Base-by-base conservation (phyloP, 164 flowering plant genomes). In the Santalum album region DNA sequence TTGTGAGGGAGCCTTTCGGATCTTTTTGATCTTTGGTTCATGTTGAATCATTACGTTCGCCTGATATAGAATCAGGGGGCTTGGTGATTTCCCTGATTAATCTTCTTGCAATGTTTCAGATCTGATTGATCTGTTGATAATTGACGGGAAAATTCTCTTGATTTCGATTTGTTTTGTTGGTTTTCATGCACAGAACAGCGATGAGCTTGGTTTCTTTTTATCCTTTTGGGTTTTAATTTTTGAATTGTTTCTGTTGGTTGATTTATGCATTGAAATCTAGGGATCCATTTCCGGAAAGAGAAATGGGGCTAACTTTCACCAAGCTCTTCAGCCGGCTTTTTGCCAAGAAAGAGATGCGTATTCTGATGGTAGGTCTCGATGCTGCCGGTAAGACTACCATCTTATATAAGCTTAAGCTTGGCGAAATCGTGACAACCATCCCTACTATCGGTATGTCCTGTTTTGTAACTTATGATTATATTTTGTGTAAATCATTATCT, bases 321-420 rank as follows among this genome's bases (percentile, higher is more conserved):
- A 90, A 90, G 84, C 87, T 90, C 48, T 84, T 86, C 57, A 90
- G 97, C 69, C 81, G 92, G 74, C 85, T 90, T 50, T 89, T 89
- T 67, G 97, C 95, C 79, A 89, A 89, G 89, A 89, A 72, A 64
- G 96, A 89, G 72, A 86, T 89, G 95, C 76, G 96, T 25, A 86
- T 89, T 72, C 72, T 89, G 65, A 89, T 89, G 96, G 96, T 89
- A 22, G 96, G 96, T 84, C 95, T 89, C 53, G 96, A 88, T 78
- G 96, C 96, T 0, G 96, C 96, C 76, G 96, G 96, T 86, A 88
- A 88, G 83, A 89, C 96, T 27, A 89, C 96, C 56, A 89, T 89
- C 15, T 73, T 89, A 69, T 89, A 89, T 77, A 89, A 89, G 82
- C 82, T 89, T 61, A 89, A 89, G 89, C 95, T 89, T 49, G 96